A percentile compares a stretch with the other conserved stretches of the same genome.
Conservation (phyloP, 2,329 filamentous ascomycete genomes). For the Exophiala phaeomuriformis region DNA sequence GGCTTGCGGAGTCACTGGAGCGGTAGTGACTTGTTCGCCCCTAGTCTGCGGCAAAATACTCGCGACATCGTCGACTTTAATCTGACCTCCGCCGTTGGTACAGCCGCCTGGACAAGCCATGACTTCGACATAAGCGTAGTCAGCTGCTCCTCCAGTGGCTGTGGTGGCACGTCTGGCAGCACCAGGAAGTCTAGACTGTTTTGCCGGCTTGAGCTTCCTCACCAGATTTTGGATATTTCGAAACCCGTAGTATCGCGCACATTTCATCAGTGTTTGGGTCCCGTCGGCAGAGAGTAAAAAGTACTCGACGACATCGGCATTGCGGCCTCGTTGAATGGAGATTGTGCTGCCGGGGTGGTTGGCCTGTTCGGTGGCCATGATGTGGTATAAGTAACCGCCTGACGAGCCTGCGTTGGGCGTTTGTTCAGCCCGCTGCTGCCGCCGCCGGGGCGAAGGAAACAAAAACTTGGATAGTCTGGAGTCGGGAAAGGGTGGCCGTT, state of each 20-base stretch:
- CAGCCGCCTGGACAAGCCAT: constrained; percentile 99
- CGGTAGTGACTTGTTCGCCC: constrained; percentile 25
- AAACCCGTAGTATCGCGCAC: constrained; percentile 93
- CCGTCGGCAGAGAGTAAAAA: constrained; percentile 52
- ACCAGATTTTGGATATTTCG: constrained; percentile 98
- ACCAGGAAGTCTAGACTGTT: constrained; percentile 70
- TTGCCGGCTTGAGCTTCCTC: constrained; percentile 76
- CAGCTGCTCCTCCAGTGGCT: constrained; percentile 38
- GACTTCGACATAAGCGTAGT: constrained; percentile 92
- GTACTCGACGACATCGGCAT: constrained; percentile 87
- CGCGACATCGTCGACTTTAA: constrained; percentile 74
- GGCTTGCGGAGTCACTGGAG: constrained; percentile 49
- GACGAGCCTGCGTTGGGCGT: constrained; percentile 63
- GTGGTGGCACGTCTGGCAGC: constrained; percentile 47
- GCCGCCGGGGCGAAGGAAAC: constrained; percentile 50
- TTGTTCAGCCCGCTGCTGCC: constrained; percentile 27
- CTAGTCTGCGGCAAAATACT: constrained; percentile 25
- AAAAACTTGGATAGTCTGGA: constrained; percentile 62
- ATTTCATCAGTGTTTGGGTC: constrained; percentile 58
- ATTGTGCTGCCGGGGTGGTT: constrained; percentile 66
- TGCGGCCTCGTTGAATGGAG: constrained; percentile 66
- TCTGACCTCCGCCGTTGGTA: constrained; percentile 93
- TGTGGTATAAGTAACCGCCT: constrained; percentile 80
- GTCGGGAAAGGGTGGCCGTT: constrained; percentile 63
- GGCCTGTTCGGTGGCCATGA: constrained; percentile 66